A percentile compares a stretch with the other conserved stretches of the same genome.
Conservation (phyloP, 768 basidiomycete genomes). For the Trametes punicea region DNA sequence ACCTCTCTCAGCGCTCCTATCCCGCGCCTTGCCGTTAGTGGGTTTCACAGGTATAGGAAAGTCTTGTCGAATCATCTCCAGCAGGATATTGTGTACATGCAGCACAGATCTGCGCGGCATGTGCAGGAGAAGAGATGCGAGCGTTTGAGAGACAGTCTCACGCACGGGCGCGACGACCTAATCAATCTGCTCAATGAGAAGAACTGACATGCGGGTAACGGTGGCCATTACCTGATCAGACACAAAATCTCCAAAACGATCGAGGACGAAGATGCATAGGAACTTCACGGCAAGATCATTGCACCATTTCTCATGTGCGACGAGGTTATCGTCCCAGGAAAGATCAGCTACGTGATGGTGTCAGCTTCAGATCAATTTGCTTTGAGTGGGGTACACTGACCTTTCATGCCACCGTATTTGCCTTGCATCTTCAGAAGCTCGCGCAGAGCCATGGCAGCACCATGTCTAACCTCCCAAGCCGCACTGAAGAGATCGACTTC, state of each 20-base stretch:
- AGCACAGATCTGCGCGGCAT: slow-evolving; percentile 80
- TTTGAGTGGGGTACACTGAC: slow-evolving; percentile 35
- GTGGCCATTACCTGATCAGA: slow-evolving; percentile 89
- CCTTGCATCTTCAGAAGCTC: slow-evolving; percentile 87
- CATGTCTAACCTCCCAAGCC: slow-evolving; percentile 93
- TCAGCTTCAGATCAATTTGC: too few relatives aligned
- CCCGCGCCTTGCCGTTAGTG: slow-evolving; percentile 25
- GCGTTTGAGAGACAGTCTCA: slow-evolving; percentile 91
- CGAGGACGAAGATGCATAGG: slow-evolving; percentile 86
- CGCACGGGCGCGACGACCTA: slow-evolving; percentile 93
- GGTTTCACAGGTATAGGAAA: slow-evolving; percentile 47
- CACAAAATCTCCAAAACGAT: slow-evolving; percentile 98
- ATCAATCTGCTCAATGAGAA: neutral
- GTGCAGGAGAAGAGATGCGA: slow-evolving; percentile 84
- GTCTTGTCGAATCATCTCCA: slow-evolving; percentile 93
- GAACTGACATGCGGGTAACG: slow-evolving; percentile 4
- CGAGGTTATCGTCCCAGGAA: slow-evolving; percentile 54
- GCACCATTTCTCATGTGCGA: slow-evolving; percentile 82
- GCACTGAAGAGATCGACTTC: slow-evolving; percentile 82
- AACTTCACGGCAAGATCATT: slow-evolving; percentile 84
- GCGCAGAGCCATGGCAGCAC: slow-evolving; percentile 85
- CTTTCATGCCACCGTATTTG: slow-evolving; percentile 75
- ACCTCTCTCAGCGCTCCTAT: slow-evolving; percentile 35
- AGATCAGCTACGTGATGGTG: slow-evolving; percentile 41
- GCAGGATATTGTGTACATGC: slow-evolving; percentile 78